Conservation (phyloP, 345 rosid genomes). For the Arabidopsis suecica region DNA sequence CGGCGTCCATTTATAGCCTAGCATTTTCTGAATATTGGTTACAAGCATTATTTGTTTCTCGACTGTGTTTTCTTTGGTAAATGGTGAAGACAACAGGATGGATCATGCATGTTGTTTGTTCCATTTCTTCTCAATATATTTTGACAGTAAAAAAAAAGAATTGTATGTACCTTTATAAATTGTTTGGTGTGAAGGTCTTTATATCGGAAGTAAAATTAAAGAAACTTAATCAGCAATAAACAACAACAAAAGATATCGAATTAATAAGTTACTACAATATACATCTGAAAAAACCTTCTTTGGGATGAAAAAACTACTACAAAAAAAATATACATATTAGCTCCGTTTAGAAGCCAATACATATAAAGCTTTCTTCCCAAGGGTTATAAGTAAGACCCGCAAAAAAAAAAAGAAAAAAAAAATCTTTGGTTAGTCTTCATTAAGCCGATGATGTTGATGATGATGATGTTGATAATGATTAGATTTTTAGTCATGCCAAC, state of each 20-base stretch:
- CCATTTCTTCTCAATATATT: background rate
- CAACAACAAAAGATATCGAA: background rate
- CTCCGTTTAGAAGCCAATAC: constrained; percentile 36
- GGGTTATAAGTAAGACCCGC: constrained; percentile 34
- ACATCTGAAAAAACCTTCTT: constrained; percentile 31
- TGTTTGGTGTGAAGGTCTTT: background rate
- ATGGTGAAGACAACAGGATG: background rate
- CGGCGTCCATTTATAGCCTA: no score
- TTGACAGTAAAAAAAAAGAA: background rate
- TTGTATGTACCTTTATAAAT: background rate
- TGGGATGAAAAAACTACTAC: constrained; percentile 22
- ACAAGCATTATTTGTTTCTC: no score
- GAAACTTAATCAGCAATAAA: constrained; percentile 6
- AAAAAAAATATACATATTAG: constrained; percentile 17
- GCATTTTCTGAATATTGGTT: no score
- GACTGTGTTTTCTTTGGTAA: no score
- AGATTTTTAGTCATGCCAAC: constrained; percentile 70
- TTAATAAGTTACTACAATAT: constrained; percentile 24
- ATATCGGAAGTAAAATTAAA: background rate
- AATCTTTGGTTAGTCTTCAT: constrained; percentile 35
- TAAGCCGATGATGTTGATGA: background rate
- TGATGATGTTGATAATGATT: constrained; percentile 1
- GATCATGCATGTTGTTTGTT: constrained; percentile 14
- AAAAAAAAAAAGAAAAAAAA: background rate
- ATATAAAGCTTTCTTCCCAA: constrained; percentile 30